Evolutionary conservation across 2,329 filamentous ascomycete species (phyloP).

Genomic region (Lasiodiplodia gonubiensis): DNA sequence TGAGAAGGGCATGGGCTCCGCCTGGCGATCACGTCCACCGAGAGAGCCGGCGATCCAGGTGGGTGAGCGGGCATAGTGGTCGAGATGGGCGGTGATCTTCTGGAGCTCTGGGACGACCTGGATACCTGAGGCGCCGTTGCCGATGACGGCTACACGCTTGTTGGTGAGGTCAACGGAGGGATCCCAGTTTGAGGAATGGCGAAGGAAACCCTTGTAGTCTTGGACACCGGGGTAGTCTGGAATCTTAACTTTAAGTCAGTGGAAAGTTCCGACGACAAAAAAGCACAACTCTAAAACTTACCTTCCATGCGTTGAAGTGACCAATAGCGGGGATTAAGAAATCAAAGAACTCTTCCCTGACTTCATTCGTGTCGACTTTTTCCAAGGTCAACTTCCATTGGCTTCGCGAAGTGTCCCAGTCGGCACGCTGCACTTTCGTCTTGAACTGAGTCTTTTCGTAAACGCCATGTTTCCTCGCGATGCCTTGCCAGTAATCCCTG

Average conservation of each 20-base stretch:
- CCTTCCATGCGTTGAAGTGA: slow-evolving; percentile 61
- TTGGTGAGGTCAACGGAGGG: slow-evolving; percentile 57
- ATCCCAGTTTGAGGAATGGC: slow-evolving; percentile 68
- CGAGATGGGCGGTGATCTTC: slow-evolving; percentile 54
- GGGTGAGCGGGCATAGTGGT: slow-evolving; percentile 64
- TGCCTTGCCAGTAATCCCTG: slow-evolving; percentile 66
- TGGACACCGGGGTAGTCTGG: slow-evolving; percentile 65
- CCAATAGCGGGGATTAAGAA: slow-evolving; percentile 69
- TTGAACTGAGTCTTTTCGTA: slow-evolving; percentile 63
- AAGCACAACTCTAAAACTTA: not conserved
- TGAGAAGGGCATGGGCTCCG: slow-evolving; percentile 51
- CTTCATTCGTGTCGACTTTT: slow-evolving; percentile 45
- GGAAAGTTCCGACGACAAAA: not conserved
- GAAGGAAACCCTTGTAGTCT: slow-evolving; percentile 60
- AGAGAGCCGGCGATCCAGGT: slow-evolving; percentile 64
- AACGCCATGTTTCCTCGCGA: slow-evolving; percentile 69
- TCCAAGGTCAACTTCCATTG: slow-evolving; percentile 66
- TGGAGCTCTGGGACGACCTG: slow-evolving; percentile 67
- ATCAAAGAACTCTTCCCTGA: slow-evolving; percentile 59
- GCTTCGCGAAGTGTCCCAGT: slow-evolving; percentile 60
- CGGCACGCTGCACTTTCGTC: slow-evolving; percentile 60
- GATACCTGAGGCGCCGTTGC: slow-evolving; percentile 68
- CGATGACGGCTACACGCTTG: slow-evolving; percentile 67
- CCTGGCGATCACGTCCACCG: slow-evolving; percentile 51
- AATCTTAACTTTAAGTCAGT: slow-evolving; percentile 41